Evolutionary conservation across 495 filamentous ascomycete genomes (phyloP).

Genomic region (Aspergillus nanangensis): DNA sequence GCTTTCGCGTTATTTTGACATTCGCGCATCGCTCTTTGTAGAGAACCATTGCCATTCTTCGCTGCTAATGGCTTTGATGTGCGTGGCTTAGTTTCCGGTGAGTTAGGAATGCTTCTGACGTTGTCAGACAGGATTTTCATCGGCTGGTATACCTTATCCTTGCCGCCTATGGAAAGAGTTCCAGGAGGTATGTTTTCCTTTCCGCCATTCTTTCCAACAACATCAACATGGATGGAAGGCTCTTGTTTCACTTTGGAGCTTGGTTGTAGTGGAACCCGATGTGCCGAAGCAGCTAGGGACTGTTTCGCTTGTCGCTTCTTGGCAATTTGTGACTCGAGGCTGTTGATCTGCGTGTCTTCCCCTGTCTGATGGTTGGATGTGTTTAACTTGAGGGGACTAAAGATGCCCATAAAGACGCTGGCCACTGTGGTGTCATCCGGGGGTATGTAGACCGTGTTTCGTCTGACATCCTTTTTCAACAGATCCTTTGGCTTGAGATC

Average conservation of each 20-base stretch:
- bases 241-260: conserved; percentile 30
- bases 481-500: conserved; percentile 3
- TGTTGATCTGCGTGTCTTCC: conserved; percentile 20
- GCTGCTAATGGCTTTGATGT: conserved; percentile 1
- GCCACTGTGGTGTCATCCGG: conserved; percentile 36
- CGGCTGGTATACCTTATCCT: conserved; percentile 10
- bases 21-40: conserved; percentile 6
- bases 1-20: conserved; percentile 9
- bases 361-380: conserved; percentile 1
- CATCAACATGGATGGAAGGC: conserved; percentile 21
- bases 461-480: conserved; percentile 28
- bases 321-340: conserved; percentile 20
- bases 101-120: not conserved
- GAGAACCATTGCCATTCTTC: conserved; percentile 5
- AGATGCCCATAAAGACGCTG: conserved; percentile 39
- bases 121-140: conserved; percentile 5
- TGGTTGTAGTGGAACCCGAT: conserved; percentile 33
- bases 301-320: conserved; percentile 25
- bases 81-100: not conserved
- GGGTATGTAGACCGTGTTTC: conserved; percentile 38
- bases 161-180: conserved; percentile 6
- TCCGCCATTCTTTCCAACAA: conserved; percentile 38
- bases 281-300: conserved; percentile 21
- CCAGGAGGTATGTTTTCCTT: conserved; percentile 48
- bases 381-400: conserved; percentile 29